These are phyloP conservation scores for Phialophora macrospora DNA, from an alignment of 2,329 filamentous ascomycete genomes.

Conservation along the genomic window DNA sequence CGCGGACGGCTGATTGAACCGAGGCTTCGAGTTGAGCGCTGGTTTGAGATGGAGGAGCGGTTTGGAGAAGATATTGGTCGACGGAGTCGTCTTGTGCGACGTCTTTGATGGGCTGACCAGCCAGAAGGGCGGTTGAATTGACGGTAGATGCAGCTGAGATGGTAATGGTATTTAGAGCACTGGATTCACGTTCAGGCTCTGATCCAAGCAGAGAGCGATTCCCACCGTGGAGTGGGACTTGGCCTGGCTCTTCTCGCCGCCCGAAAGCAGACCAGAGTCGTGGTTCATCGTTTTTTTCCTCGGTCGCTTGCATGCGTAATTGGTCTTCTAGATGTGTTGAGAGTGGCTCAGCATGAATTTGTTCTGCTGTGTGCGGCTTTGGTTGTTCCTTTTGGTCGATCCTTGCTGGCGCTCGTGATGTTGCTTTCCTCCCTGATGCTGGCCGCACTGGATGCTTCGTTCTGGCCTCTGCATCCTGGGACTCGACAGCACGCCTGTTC, in stretches of 20 bases:
- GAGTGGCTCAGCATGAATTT: background rate
- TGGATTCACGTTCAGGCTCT: background rate
- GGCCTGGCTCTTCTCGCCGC: background rate
- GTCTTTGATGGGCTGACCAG: background rate
- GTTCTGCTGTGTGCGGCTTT: background rate
- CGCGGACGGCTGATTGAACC: constrained; percentile 16
- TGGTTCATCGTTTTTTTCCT: background rate
- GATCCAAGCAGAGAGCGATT: background rate
- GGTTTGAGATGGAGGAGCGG: background rate
- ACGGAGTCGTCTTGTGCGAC: background rate
- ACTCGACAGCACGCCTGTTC: background rate
- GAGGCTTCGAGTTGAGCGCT: constrained; percentile 2
- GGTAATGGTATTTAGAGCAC: too few relatives aligned
- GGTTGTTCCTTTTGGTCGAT: background rate
- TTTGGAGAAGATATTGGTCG: background rate
- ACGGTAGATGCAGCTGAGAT: background rate
- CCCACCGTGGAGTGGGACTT: background rate
- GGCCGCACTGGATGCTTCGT: background rate
- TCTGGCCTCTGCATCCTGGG: background rate
- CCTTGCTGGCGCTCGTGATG: background rate
- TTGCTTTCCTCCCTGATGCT: background rate
- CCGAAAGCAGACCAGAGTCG: background rate
- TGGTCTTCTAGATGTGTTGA: background rate
- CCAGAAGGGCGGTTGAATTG: background rate
- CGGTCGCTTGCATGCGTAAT: background rate